These are phyloP conservation scores for Pseudocercospora crystallina DNA, from an alignment of 2,329 filamentous ascomycete genomes.

Conservation along the genomic window DNA sequence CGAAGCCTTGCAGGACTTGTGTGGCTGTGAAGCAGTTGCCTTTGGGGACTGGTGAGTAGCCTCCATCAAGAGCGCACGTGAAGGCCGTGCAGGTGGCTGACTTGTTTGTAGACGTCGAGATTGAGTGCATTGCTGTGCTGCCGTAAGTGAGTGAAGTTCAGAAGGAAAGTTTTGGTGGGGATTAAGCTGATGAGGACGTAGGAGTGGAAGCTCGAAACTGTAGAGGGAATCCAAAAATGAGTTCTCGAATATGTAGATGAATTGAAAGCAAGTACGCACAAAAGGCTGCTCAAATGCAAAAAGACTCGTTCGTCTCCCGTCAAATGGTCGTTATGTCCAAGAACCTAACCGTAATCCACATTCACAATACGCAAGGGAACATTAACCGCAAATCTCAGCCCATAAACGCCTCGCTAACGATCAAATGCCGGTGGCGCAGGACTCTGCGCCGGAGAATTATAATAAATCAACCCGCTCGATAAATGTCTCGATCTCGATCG, in stretches of 20 bases:
- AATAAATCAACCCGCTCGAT: constrained; percentile 29
- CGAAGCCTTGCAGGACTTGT: constrained; percentile 42
- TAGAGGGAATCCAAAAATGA: neutral
- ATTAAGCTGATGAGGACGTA: neutral
- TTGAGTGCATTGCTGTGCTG: constrained; percentile 50
- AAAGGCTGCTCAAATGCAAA: too few relatives aligned
- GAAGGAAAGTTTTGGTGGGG: neutral
- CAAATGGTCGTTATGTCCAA: neutral
- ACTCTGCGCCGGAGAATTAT: constrained; percentile 19
- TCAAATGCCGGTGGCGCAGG: constrained; percentile 6
- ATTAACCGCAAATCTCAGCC: neutral
- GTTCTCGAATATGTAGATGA: too few relatives aligned
- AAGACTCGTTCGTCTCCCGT: neutral
- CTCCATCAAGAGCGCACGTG: neutral
- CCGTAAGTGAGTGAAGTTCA: constrained; percentile 25
- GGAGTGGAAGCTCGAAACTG: constrained; percentile 9
- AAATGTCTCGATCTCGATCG: constrained; percentile 19
- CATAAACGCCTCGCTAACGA: constrained; percentile 10
- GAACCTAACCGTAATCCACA: neutral
- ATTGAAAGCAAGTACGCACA: too few relatives aligned
- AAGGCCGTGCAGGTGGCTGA: neutral
- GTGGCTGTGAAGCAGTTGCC: constrained; percentile 55
- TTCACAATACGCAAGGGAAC: neutral
- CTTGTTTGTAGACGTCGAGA: constrained; percentile 48
- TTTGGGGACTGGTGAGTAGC: constrained; percentile 36